These are phyloP conservation scores for Tylopilus felleus DNA, from an alignment of 768 basidiomycete genomes.

Conservation along the genomic window DNA sequence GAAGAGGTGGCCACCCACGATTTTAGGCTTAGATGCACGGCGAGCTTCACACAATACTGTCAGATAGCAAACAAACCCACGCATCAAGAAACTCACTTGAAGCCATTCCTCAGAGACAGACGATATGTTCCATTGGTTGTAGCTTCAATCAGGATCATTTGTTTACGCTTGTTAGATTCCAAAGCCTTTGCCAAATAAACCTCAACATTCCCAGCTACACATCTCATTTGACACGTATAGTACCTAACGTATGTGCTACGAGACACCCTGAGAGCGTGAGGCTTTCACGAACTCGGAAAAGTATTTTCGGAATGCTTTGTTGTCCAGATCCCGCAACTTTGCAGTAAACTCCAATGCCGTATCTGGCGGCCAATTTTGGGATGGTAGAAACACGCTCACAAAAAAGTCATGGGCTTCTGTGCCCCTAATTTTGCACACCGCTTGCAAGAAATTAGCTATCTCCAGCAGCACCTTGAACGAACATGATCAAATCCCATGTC, in stretches of 20 bases:
- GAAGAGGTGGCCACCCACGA: slow-evolving; percentile 35
- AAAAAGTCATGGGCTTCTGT: slow-evolving; percentile 83
- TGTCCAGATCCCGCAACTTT: slow-evolving; percentile 71
- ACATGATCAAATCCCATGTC: background rate
- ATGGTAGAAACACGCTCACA: slow-evolving; percentile 74
- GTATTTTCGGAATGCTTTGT: slow-evolving; percentile 79
- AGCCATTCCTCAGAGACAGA: slow-evolving; percentile 24
- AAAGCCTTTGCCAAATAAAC: slow-evolving; percentile 32
- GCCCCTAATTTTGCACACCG: slow-evolving; percentile 71
- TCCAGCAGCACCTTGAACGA: slow-evolving; percentile 76
- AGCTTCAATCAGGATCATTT: slow-evolving; percentile 20
- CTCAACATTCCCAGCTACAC: background rate
- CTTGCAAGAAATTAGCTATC: slow-evolving; percentile 80
- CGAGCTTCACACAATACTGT: slow-evolving; percentile 22
- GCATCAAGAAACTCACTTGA: slow-evolving; percentile 22
- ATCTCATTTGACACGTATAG: background rate
- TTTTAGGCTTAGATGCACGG: slow-evolving; percentile 37
- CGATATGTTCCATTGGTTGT: slow-evolving; percentile 12
- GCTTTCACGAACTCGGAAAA: slow-evolving; percentile 81
- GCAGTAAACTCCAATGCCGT: slow-evolving; percentile 73
- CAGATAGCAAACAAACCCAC: slow-evolving; percentile 3
- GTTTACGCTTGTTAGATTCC: slow-evolving; percentile 33
- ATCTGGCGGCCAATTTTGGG: slow-evolving; percentile 82
- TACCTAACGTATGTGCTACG: slow-evolving; percentile 38
- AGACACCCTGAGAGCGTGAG: slow-evolving; percentile 51